phyloP scores from a whole-genome alignment of 352 stramenopile genomes.

The Chrysophaeum taylorii region DNA sequence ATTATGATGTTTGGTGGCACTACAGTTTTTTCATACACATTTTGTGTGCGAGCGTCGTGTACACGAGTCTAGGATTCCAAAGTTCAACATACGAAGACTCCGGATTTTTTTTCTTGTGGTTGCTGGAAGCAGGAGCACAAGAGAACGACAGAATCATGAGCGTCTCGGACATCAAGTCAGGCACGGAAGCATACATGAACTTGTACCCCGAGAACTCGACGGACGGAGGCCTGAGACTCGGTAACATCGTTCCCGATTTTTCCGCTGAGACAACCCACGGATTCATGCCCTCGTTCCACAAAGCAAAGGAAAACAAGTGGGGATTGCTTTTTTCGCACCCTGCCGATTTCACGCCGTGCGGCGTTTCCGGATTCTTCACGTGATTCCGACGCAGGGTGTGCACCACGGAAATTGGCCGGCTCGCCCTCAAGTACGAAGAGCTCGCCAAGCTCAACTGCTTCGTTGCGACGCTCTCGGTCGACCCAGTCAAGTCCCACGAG shows the following conservation, averaged over 20 bases:
- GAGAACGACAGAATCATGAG: too few species aligned
- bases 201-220: conserved; percentile 38
- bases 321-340: conserved; percentile 2
- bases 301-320: conserved; percentile 33
- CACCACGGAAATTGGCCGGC: conserved; percentile 32
- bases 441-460: conserved; percentile 32
- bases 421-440: background rate
- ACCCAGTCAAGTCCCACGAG: conserved; percentile 39
- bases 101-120: too few species aligned
- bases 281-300: conserved; percentile 32
- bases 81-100: too few species aligned
- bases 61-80: too few species aligned
- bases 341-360: background rate
- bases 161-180: conserved; percentile 26
- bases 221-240: conserved; percentile 31
- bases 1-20: too few species aligned
- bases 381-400: background rate
- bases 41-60: too few species aligned
- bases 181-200: conserved; percentile 37
- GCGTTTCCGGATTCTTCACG: conserved; percentile 8
- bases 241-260: conserved; percentile 44
- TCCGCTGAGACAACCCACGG: conserved; percentile 36
- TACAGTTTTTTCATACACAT: too few species aligned
- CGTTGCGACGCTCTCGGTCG: conserved; percentile 38
- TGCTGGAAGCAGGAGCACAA: too few species aligned